phyloP scores from a whole-genome alignment of 2,329 filamentous ascomycete genomes.

The Talaromyces sp. region DNA sequence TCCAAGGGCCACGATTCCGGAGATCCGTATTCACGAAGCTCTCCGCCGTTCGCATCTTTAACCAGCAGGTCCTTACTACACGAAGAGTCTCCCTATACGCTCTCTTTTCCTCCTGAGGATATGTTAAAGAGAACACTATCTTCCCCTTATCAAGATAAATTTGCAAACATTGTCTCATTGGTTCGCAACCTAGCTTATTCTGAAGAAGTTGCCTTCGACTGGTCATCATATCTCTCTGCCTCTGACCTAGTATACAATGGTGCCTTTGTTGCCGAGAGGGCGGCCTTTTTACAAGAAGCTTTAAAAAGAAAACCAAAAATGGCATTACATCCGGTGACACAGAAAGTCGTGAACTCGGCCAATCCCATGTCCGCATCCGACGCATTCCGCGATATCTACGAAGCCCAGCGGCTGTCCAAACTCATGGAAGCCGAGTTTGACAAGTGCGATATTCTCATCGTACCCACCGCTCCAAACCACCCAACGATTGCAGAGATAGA shows the following conservation, averaged over 20 bases:
- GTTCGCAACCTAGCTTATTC: not conserved
- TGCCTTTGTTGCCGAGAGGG: constrained; percentile 53
- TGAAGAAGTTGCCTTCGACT: constrained; percentile 32
- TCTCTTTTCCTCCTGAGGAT: constrained; percentile 4
- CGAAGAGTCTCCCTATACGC: constrained; percentile 2
- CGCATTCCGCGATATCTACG: constrained; percentile 45
- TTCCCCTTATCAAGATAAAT: not conserved
- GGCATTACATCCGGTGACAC: constrained; percentile 1
- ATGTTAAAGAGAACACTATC: not conserved
- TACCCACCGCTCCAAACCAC: constrained; percentile 53
- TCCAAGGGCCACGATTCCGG: constrained; percentile 45
- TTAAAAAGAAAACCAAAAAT: constrained; percentile 29
- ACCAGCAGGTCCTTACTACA: constrained; percentile 3
- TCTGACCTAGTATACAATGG: constrained; percentile 53
- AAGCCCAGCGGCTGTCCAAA: constrained; percentile 31
- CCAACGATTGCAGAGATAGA: constrained; percentile 48
- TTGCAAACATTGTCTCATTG: constrained; percentile 4
- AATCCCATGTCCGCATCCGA: constrained; percentile 34
- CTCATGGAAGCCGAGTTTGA: constrained; percentile 25
- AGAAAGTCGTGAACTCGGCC: constrained; percentile 32
- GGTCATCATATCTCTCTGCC: constrained; percentile 47
- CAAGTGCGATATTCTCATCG: constrained; percentile 41
- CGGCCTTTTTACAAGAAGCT: constrained; percentile 41
- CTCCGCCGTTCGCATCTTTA: not conserved
- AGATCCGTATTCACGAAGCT: constrained; percentile 45